phyloP scores from a whole-genome alignment of 306 rosid genomes.

The Vicia sativa region DNA sequence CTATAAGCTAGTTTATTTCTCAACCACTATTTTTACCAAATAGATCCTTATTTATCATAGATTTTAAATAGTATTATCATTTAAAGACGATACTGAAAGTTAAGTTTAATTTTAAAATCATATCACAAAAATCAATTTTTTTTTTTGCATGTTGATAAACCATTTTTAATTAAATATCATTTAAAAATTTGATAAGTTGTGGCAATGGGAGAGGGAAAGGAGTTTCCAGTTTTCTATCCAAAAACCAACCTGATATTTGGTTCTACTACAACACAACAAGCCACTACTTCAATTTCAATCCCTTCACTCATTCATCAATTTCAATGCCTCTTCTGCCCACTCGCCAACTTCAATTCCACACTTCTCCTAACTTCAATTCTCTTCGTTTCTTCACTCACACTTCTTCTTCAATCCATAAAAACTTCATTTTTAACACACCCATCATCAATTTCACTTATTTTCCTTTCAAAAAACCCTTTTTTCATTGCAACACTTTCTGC shows the following conservation, averaged over 20 bases:
- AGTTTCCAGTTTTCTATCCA: neutral
- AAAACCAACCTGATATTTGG: neutral
- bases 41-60: too few species aligned
- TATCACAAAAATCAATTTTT: too few species aligned
- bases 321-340: too few species aligned
- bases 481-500: constrained; percentile 38
- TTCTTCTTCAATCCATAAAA: constrained; percentile 41
- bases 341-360: too few species aligned
- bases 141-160: too few species aligned
- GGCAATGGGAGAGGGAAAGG: neutral
- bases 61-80: too few species aligned
- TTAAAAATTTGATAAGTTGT: too few species aligned
- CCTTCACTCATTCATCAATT: constrained; percentile 60
- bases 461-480: constrained; percentile 36
- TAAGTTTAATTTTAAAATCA: too few species aligned
- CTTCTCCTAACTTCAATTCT: constrained; percentile 52
- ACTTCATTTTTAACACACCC: constrained; percentile 35
- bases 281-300: constrained; percentile 40
- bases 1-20: too few species aligned
- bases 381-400: constrained; percentile 55
- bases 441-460: constrained; percentile 40
- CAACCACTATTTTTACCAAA: too few species aligned
- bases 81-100: too few species aligned
- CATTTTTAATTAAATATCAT: too few species aligned
- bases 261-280: neutral